These are phyloP conservation scores for Tolypocladium endophyticum DNA, from an alignment of 2,329 filamentous ascomycete genomes.

Conservation along the genomic window DNA sequence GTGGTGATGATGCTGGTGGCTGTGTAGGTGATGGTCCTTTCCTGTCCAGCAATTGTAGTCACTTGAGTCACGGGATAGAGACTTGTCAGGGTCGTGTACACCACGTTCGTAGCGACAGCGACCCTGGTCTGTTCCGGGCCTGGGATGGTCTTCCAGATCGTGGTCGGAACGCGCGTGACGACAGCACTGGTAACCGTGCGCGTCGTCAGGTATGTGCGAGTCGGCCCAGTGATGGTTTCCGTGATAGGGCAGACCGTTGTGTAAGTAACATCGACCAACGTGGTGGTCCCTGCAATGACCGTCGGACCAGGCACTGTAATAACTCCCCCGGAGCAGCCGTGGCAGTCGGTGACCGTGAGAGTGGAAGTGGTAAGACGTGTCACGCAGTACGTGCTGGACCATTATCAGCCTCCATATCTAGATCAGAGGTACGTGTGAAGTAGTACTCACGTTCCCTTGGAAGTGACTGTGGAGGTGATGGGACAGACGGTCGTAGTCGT, in stretches of 20 bases:
- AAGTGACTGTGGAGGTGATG: constrained; percentile 30
- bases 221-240: constrained; percentile 23
- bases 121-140: constrained; percentile 18
- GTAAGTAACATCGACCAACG: constrained; percentile 24
- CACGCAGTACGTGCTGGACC: constrained; percentile 27
- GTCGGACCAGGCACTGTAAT: constrained; percentile 26
- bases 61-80: constrained; percentile 27
- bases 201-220: constrained; percentile 17
- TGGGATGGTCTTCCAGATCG: constrained; percentile 19
- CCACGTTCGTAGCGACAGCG: constrained; percentile 16
- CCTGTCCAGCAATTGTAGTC: constrained; percentile 6
- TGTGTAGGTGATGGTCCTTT: constrained; percentile 10
- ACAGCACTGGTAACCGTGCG: constrained; percentile 14
- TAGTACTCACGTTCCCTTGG: constrained; percentile 26
- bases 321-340: constrained; percentile 23
- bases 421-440: no score
- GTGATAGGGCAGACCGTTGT: constrained; percentile 24
- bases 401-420: constrained; percentile 6
- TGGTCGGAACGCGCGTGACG: constrained; percentile 18
- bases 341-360: constrained; percentile 28
- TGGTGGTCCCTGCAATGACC: constrained; percentile 18
- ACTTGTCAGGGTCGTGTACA: constrained; percentile 28
- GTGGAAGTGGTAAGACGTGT: constrained; percentile 34
- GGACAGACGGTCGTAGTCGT: constrained; percentile 35
- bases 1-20: constrained; percentile 13